Evolutionary conservation across 2,329 filamentous ascomycete species (phyloP), one percentile per base, ranked within the genome.

Genomic region (Furcasterigmium sp.): DNA sequence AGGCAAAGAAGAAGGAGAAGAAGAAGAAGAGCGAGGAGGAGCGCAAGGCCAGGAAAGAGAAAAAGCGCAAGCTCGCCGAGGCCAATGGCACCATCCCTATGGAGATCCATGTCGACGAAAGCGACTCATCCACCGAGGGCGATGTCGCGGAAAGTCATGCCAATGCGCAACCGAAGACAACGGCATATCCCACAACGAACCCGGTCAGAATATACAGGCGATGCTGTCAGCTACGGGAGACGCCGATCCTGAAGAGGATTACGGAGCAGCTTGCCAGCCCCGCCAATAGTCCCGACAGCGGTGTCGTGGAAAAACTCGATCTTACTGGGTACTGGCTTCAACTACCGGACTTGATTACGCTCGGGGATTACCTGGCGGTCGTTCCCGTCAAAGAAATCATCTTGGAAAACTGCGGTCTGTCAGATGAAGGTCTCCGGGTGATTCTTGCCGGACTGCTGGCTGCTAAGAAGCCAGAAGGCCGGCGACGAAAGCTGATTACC

Each of bases 11-110:
- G 66, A 93, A 89, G 63, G 91, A 96, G 58, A 96, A 95, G 73
- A 96, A 96, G 68, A 95, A 95, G 69, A 83, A 85, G 51, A 95
- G 87, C 32, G 91, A 96, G 59, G 90, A 91, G 46, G 91, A 96
- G 63, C 77, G 91, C 34, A 95, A 94, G 59, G 88, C 93, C 47
- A 80, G 91, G 43, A 95, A 94, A 61, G 91, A 96, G 64, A 88
- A 88, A 64, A 91, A 88, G 59, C 77, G 89, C 49, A 82, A 80
- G 58, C 80, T 88, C 53, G 91, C 91, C 19, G 87, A 95, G 58
- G 88, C 88, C 45, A 95, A 93, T 59, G 91, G 91, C 8, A 79
- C 80, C 8, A 79, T 95, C 45, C 91, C 91, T 2, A 79, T 95
- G 61, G 91, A 96, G 60, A 71, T 96, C 41, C 80, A 82, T 37